Conservation (phyloP, 2,329 filamentous ascomycete species). For the Pseudophaeomoniella oleicola region DNA sequence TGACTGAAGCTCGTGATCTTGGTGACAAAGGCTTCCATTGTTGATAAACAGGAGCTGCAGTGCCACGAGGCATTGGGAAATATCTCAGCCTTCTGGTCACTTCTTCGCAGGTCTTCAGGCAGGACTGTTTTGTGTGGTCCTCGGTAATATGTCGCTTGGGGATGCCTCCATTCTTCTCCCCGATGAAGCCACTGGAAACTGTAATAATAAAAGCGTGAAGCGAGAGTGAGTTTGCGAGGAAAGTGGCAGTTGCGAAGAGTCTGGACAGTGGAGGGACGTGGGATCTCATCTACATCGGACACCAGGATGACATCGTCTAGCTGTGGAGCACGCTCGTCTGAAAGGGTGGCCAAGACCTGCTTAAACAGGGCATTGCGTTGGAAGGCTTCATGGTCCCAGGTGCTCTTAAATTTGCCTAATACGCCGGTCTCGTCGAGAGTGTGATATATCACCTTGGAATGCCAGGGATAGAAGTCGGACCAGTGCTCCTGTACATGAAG, state of each 20-base stretch:
- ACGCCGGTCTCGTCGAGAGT: conserved; percentile 21
- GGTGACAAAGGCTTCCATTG: conserved; percentile 37
- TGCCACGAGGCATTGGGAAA: conserved; percentile 44
- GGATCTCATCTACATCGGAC: conserved; percentile 47
- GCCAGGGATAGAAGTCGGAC: conserved; percentile 36
- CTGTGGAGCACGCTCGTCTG: conserved; percentile 25
- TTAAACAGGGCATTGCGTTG: conserved; percentile 43
- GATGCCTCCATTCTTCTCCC: conserved; percentile 38
- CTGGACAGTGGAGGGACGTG: conserved; percentile 34
- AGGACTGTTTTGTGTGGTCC: conserved; percentile 32
- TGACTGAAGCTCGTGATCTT: conserved; percentile 46
- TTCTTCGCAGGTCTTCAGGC: conserved; percentile 39
- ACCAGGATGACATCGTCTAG: conserved; percentile 43
- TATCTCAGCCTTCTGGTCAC: conserved; percentile 23
- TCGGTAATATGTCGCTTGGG: conserved; percentile 44
- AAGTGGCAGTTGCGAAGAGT: conserved; percentile 37
- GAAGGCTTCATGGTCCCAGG: conserved; percentile 39
- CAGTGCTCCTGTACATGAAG: conserved; percentile 39
- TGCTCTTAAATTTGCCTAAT: conserved; percentile 6
- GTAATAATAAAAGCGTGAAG: conserved; percentile 42
- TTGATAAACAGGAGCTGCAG: conserved; percentile 47
- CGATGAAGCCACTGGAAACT: conserved; percentile 39
- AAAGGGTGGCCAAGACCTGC: conserved; percentile 38
- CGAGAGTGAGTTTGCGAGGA: conserved; percentile 37
- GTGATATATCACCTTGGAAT: conserved; percentile 48